Base-by-base conservation (phyloP, 2,329 filamentous ascomycete species). In the Pseudogymnoascus sp. region DNA sequence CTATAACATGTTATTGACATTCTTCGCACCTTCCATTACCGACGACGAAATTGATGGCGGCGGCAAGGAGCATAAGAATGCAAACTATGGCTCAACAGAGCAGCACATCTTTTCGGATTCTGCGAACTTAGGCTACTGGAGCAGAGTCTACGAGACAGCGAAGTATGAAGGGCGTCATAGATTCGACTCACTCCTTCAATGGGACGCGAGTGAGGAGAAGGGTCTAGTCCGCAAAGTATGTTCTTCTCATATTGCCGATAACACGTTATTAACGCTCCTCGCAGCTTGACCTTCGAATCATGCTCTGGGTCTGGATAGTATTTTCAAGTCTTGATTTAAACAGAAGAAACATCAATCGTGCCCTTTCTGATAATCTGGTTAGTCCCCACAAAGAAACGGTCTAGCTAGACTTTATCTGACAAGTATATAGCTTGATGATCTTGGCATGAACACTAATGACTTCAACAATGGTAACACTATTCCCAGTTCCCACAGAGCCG, bases 351-450 rank as follows among this genome's bases (percentile, higher is more conserved):
- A 72, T 75, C 59, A 76, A 73, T 29, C 58, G 58, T 11, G 58
- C 35, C 3, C 33, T 39, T 11, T 0, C 63, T 74, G 75, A 77
- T 59, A 80, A 78, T 68, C 81, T 63, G 74, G 45, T 55, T 11
- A 19, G 45, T 55, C 45, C 6, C 14, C 26, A 33, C 45, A 31
- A 33, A 11, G 11, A 26, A 19, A 8, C 6, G 11, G 4, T 33
- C 26, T 55, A 7, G 65, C 3, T 83, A 83, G 68, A 84, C 82
- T 6, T 74, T 83, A 19, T 82, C 81, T 0, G 83, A 86, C 69
- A 84, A 83, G 63, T 79, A 87, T 16, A 55, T 52, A 55, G 75
- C 74, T 88, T 2, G 74, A 71, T 65, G 85, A 84, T 45, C 69
- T 79, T 10, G 67, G 70, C 2, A 64, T 79, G 63, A 74, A 71